These are phyloP conservation scores for Exophiala calicioides DNA, from an alignment of 2,329 filamentous ascomycete genomes.

Conservation along the genomic window DNA sequence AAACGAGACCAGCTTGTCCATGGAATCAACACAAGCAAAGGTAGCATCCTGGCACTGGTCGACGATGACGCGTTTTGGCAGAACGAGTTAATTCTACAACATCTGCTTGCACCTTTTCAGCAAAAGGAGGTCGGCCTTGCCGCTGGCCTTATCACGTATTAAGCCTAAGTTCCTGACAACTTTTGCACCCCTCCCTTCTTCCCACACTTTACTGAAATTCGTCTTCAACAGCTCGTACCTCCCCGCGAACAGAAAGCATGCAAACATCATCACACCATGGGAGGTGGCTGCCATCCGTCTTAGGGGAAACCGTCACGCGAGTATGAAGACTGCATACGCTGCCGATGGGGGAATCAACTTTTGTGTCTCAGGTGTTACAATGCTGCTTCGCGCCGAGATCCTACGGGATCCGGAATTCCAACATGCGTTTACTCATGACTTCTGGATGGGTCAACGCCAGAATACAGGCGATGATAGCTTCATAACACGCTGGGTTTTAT, in stretches of 20 bases:
- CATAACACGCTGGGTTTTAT: slow-evolving; percentile 10
- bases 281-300: slow-evolving; percentile 12
- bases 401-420: slow-evolving; percentile 2
- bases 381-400: slow-evolving; percentile 6
- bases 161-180: too few relatives aligned
- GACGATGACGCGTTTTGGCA: slow-evolving; percentile 7
- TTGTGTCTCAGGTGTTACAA: slow-evolving; percentile 8
- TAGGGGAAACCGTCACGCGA: slow-evolving; percentile 6
- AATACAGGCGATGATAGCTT: slow-evolving; percentile 10
- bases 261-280: slow-evolving; percentile 2
- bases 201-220: slow-evolving; percentile 1
- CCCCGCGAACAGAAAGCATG: neutral
- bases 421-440: slow-evolving; percentile 3
- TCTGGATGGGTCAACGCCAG: slow-evolving; percentile 8
- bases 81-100: neutral
- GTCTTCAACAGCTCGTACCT: slow-evolving; percentile 8
- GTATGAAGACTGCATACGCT: slow-evolving; percentile 9
- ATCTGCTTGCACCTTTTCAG: slow-evolving; percentile 9
- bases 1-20: slow-evolving; percentile 8
- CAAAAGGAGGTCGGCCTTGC: slow-evolving; percentile 8
- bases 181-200: too few relatives aligned
- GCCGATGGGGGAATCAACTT: slow-evolving; percentile 12
- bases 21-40: slow-evolving; percentile 7
- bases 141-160: slow-evolving; percentile 1
- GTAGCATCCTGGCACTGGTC: slow-evolving; percentile 6